Conservation (phyloP, 345 rosid species). For the Melaleuca alternifolia region DNA sequence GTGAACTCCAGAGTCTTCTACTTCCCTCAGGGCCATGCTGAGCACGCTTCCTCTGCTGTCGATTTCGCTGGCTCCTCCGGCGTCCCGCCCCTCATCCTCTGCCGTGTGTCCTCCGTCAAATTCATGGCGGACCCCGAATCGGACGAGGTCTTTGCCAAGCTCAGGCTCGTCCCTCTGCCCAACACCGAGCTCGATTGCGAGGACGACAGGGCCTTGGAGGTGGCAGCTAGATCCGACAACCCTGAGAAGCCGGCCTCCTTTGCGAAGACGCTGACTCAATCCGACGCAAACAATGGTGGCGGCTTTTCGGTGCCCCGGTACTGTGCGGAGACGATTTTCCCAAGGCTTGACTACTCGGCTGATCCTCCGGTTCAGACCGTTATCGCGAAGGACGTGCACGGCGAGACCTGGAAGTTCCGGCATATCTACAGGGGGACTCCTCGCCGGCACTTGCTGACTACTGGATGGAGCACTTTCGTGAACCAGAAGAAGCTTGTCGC, state of each 20-base stretch:
- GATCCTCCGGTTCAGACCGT: constrained; percentile 95
- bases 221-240: constrained; percentile 10
- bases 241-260: constrained; percentile 76
- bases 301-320: constrained; percentile 97
- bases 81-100: constrained; percentile 51
- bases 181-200: constrained; percentile 17
- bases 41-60: constrained; percentile 51
- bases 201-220: constrained; percentile 13
- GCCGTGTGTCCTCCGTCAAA: constrained; percentile 53
- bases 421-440: constrained; percentile 97
- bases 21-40: constrained; percentile 90
- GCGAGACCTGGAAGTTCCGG: constrained; percentile 86
- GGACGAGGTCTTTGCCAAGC: constrained; percentile 72
- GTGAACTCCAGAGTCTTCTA: constrained; percentile 61
- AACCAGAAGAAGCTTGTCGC: constrained; percentile 92
- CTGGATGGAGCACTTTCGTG: constrained; percentile 96
- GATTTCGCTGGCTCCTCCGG: constrained; percentile 41
- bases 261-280: constrained; percentile 86
- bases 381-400: constrained; percentile 79
- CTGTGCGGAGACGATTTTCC: constrained; percentile 95
- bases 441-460: constrained; percentile 79
- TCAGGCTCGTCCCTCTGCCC: constrained; percentile 42
- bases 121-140: constrained; percentile 79
- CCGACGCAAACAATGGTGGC: constrained; percentile 98
- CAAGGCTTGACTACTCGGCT: constrained; percentile 62